Conservation (phyloP, 805 yeast species). For the Myxozyma kluyveri region DNA sequence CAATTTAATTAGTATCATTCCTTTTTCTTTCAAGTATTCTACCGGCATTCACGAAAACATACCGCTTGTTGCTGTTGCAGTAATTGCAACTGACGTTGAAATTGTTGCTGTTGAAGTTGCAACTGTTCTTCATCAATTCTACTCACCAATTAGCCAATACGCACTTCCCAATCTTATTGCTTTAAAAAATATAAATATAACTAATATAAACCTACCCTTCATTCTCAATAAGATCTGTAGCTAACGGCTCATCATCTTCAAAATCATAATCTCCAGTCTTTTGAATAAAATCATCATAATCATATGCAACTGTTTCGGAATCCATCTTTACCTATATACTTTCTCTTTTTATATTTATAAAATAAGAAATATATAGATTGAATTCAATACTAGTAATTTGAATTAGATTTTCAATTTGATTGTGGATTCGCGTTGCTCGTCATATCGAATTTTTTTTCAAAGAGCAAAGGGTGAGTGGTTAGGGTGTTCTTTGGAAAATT, state of each 20-base stretch:
- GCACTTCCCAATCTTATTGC: background rate
- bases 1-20: background rate
- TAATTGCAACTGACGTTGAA: slow-evolving; percentile 33
- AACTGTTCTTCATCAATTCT: slow-evolving; percentile 38
- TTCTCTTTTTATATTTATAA: background rate
- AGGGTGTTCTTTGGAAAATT: too few species aligned
- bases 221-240: slow-evolving; percentile 31
- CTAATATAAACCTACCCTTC: slow-evolving; percentile 25
- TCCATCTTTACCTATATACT: slow-evolving; percentile 13
- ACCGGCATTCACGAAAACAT: background rate
- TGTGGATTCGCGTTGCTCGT: background rate
- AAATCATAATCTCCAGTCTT: slow-evolving; percentile 33
- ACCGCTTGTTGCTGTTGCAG: slow-evolving; percentile 31
- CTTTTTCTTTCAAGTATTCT: background rate
- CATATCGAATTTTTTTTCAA: too few species aligned
- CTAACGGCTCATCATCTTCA: slow-evolving; percentile 33
- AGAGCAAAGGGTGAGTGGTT: too few species aligned
- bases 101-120: slow-evolving; percentile 36
- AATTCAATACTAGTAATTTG: too few species aligned
- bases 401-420: background rate
- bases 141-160: background rate
- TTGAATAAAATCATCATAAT: slow-evolving; percentile 30
- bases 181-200: background rate
- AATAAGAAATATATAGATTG: background rate
- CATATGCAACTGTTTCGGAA: slow-evolving; percentile 26